Conservation (phyloP, 2,329 filamentous ascomycete genomes). For the Fusarium equiseti region DNA sequence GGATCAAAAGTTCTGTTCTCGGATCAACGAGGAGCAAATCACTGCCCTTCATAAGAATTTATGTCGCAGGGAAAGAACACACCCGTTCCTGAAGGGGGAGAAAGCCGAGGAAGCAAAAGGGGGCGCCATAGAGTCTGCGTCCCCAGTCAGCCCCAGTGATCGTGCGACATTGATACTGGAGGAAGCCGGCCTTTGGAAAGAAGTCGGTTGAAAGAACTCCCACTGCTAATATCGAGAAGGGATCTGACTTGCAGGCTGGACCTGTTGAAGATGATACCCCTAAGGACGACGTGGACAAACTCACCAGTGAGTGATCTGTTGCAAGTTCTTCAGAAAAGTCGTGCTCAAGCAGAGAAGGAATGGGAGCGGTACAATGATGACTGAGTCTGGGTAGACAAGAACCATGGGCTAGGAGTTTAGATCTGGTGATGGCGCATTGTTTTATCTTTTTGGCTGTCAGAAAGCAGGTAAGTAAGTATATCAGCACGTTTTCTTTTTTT, state of each 20-base stretch:
- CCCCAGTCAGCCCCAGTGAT: not conserved
- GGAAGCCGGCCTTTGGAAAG: not conserved
- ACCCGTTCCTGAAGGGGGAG: not conserved
- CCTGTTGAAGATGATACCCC: not conserved
- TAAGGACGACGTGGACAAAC: not conserved
- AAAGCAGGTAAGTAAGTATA: not conserved
- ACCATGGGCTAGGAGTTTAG: not conserved
- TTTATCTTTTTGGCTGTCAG: not conserved
- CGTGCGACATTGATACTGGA: not conserved
- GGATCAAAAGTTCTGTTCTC: not conserved
- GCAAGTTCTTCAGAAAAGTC: not conserved
- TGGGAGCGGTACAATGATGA: not conserved
- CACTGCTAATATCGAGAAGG: not conserved
- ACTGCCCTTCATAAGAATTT: not conserved
- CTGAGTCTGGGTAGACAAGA: not conserved
- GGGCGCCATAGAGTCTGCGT: not conserved
- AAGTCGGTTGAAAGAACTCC: not conserved
- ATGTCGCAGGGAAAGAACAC: conserved; percentile 12
- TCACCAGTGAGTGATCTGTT: not conserved
- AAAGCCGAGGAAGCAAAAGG: not conserved
- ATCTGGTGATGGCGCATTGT: not conserved
- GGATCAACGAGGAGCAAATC: not conserved
- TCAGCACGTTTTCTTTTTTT: not conserved
- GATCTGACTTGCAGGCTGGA: not conserved
- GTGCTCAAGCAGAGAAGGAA: not conserved